phyloP scores from a whole-genome alignment of 306 rosid species.

The Ceratonia siliqua region DNA sequence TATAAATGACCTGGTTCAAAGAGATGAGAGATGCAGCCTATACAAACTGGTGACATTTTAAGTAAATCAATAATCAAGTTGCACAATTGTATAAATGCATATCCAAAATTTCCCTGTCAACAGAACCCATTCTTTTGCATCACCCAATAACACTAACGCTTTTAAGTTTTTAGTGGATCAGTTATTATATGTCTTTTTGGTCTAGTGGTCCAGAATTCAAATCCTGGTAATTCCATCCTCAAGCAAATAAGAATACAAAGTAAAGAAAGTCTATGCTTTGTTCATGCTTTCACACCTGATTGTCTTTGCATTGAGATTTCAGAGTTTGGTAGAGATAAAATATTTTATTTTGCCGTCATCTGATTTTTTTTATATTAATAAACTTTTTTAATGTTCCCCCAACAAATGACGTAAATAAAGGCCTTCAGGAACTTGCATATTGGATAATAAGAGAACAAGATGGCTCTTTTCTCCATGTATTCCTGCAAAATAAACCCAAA shows the following conservation, averaged over 20 bases:
- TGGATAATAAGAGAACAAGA: not conserved
- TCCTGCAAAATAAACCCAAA: not conserved
- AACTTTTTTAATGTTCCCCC: not conserved
- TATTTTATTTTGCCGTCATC: not conserved
- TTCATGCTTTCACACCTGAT: slow-evolving; percentile 6
- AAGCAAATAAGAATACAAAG: not conserved
- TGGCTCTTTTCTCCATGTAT: not conserved
- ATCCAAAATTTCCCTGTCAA: not conserved
- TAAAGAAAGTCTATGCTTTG: not conserved
- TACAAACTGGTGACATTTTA: not conserved
- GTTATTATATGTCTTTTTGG: not conserved
- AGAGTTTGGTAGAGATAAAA: not conserved
- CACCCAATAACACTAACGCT: not conserved
- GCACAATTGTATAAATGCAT: not conserved
- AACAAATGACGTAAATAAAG: not conserved
- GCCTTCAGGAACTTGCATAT: not conserved
- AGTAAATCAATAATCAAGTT: not conserved
- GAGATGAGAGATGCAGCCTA: not conserved
- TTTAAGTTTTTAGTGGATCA: not conserved
- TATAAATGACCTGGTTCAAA: not conserved
- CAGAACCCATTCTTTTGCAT: not conserved
- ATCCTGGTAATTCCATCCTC: not conserved
- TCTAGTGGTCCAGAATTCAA: not conserved
- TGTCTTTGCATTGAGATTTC: not conserved
- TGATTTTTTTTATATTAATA: not conserved